Evolutionary conservation across 805 yeast genomes (phyloP).

Genomic region (Naumovozyma baii): DNA sequence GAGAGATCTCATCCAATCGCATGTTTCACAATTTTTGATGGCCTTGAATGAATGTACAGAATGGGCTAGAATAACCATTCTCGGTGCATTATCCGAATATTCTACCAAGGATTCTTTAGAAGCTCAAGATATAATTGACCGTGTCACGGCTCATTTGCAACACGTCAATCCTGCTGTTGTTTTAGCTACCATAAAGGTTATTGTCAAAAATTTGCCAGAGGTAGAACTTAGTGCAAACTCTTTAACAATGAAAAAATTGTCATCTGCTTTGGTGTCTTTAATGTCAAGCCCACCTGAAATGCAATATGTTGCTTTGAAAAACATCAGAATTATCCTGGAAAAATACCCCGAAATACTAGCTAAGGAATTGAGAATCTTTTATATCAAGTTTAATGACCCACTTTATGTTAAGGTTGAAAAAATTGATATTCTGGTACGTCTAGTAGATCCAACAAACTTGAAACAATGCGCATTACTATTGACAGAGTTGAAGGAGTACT

Average conservation of each 20-base stretch:
- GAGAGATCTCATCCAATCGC: conserved; percentile 28
- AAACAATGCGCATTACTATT: conserved; percentile 48
- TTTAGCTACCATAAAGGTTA: conserved; percentile 70
- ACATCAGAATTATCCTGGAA: conserved; percentile 80
- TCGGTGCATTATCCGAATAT: conserved; percentile 72
- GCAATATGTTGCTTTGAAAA: conserved; percentile 86
- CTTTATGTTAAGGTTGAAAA: conserved; percentile 68
- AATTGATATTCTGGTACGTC: conserved; percentile 61
- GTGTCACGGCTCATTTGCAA: conserved; percentile 89
- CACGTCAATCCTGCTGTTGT: conserved; percentile 96
- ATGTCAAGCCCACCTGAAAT: conserved; percentile 88
- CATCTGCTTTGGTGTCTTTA: conserved; percentile 80
- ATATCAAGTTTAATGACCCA: conserved; percentile 81
- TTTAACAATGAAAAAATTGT: conserved; percentile 52
- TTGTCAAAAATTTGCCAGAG: conserved; percentile 55
- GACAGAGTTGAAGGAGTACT: conserved; percentile 67
- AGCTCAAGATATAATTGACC: conserved; percentile 76
- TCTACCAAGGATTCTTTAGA: conserved; percentile 47
- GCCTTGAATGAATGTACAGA: conserved; percentile 96
- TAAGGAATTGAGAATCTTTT: conserved; percentile 79
- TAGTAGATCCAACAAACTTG: conserved; percentile 42
- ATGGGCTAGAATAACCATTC: conserved; percentile 93
- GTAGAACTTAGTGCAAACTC: conserved; percentile 25
- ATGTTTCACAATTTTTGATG: conserved; percentile 53
- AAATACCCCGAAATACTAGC: conserved; percentile 73